Evolutionary conservation across 2,329 filamentous ascomycete genomes (phyloP).

Genomic region (Cadophora gregata): DNA sequence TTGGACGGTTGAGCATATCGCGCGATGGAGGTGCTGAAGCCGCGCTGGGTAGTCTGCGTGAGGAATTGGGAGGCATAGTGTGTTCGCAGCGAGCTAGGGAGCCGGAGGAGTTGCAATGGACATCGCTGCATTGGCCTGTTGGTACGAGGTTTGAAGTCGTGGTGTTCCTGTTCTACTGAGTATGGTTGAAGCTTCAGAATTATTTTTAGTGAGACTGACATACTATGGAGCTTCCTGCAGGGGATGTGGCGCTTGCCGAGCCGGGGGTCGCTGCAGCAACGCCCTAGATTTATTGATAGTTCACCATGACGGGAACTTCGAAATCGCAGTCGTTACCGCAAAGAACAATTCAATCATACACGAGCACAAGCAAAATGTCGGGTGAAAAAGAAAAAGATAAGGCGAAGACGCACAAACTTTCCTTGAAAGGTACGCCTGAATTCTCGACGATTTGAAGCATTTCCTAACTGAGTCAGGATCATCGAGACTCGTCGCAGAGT

Average conservation of each 20-base stretch:
- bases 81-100: constrained; percentile 42
- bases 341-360: constrained; percentile 7
- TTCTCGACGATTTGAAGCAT: not conserved
- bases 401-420: constrained; percentile 93
- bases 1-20: constrained; percentile 43
- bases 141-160: constrained; percentile 23
- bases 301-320: not conserved
- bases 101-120: constrained; percentile 43
- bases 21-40: constrained; percentile 41
- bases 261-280: constrained; percentile 26
- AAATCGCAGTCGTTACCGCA: not conserved
- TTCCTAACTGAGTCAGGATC: constrained; percentile 57
- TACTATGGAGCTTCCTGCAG: constrained; percentile 5
- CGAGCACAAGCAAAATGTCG: constrained; percentile 38
- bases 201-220: constrained; percentile 22
- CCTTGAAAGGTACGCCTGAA: constrained; percentile 74
- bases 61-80: constrained; percentile 42
- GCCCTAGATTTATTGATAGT: constrained; percentile 1
- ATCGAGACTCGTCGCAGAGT: constrained; percentile 91
- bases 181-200: constrained; percentile 20
- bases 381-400: constrained; percentile 62
- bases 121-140: constrained; percentile 45
- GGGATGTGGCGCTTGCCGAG: constrained; percentile 24
- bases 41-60: constrained; percentile 25
- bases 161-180: not conserved